Evolutionary conservation across 164 flowering plant species (phyloP), one percentile per base, ranked within the genome.

Genomic region (Hamamelis virginiana): DNA sequence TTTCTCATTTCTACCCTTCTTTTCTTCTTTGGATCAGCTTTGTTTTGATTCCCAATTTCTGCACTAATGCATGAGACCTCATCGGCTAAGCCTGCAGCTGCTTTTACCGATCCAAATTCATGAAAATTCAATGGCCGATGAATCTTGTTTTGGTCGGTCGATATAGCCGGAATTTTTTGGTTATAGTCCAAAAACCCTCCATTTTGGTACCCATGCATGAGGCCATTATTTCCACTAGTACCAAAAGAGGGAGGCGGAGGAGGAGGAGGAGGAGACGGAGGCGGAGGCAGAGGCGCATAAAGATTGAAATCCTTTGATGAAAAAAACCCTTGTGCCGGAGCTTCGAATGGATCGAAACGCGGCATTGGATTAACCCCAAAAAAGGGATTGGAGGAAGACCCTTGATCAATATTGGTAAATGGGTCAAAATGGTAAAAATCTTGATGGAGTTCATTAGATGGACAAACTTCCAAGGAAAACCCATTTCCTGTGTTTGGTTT

Each of bases 381-480:
- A 26, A 64, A 52, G 46, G 72, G 69, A 9, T 58, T 67, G 9
- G 57, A 51, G 3, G 66, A 63, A 21, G 75, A 66, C n/a, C 74
- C 74, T 3, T n/a, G n/a, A n/a, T 60, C 66, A 50, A 21, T n/a
- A n/a, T n/a, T 26, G 68, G 46, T 8, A 25, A 59, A 72, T 8
- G 25, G 64, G 57, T 68, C 14, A 15, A 26, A 12, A 60, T 3
- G 62, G n/a, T 23, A 59, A 38, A 53, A 26, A 47, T 69, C 64
- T 38, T 33, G 11, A 44, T 25, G 15, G 1, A 66, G 56, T 14
- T 44, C 46, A n/a, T 58, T 27, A 57, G 65, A 43, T 9, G 59
- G 63, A n/a, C 25, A 16, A 15, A 43, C 0, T 8, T 62, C 67
- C 6, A 16, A 22, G 26, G 69, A 41, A 19, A 62, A 56, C 10